Evolutionary conservation across 352 stramenopile species (phyloP).

Genomic region (Hyaloperonospora arabidopsidis): DNA sequence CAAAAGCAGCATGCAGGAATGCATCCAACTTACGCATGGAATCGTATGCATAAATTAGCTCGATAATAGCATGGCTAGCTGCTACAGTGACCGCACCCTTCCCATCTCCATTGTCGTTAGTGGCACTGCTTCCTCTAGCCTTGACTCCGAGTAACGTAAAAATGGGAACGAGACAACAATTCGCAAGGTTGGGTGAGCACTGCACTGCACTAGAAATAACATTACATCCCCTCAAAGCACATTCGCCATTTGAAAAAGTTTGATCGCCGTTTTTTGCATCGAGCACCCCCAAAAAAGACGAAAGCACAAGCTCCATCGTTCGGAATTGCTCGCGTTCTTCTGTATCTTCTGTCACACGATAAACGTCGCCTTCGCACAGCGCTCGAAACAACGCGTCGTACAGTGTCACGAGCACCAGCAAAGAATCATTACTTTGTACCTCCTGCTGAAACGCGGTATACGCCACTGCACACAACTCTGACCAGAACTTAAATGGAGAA

Average conservation of each 20-base stretch:
- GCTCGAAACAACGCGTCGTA: conserved; percentile 59
- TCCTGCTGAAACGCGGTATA: conserved; percentile 40
- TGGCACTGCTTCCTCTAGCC: conserved; percentile 7
- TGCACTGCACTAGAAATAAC: conserved; percentile 53
- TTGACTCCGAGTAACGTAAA: conserved; percentile 48
- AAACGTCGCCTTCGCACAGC: conserved; percentile 64
- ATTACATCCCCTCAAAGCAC: conserved; percentile 30
- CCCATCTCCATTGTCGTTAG: conserved; percentile 1
- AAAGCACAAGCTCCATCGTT: conserved; percentile 69
- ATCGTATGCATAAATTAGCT: conserved; percentile 67
- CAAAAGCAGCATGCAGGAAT: conserved; percentile 39
- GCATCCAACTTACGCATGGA: conserved; percentile 77
- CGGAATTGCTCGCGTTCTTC: conserved; percentile 70
- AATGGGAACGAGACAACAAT: conserved; percentile 52
- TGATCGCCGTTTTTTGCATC: conserved; percentile 9
- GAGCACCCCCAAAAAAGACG: conserved; percentile 35
- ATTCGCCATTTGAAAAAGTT: conserved; percentile 11
- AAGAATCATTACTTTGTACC: conserved; percentile 13
- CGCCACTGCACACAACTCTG: conserved; percentile 61
- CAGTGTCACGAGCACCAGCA: conserved; percentile 38
- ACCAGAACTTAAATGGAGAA: conserved; percentile 85
- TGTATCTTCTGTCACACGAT: conserved; percentile 82
- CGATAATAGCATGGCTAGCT: conserved; percentile 38
- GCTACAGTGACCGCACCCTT: conserved; percentile 5
- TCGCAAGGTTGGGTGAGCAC: conserved; percentile 72